Percentiles rank a stretch among this genome's conserved stretches.
phyloP scores from a whole-genome alignment of 768 basidiomycete species.

The Leccinellum rugosiceps region DNA sequence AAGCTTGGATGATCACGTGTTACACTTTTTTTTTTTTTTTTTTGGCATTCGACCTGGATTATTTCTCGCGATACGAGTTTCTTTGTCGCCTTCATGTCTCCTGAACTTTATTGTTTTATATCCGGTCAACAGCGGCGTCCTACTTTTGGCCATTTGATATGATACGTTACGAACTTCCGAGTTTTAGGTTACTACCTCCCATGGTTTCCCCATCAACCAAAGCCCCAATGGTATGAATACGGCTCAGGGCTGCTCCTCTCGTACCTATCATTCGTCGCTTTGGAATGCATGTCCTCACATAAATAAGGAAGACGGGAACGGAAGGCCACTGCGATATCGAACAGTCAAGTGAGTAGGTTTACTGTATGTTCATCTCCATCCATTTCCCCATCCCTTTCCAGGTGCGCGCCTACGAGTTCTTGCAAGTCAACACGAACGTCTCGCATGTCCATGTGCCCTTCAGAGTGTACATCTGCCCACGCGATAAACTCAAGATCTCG shows the following conservation, averaged over 20 bases:
- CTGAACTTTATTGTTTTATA: background rate
- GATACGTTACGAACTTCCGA: background rate
- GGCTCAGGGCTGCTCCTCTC: background rate
- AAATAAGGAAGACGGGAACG: background rate
- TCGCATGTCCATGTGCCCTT: slow-evolving; percentile 15
- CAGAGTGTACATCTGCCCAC: background rate
- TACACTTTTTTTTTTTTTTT: background rate
- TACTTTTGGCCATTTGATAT: background rate
- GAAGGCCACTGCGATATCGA: background rate
- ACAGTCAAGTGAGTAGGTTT: background rate
- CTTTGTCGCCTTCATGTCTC: background rate
- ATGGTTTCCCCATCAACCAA: background rate
- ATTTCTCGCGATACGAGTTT: background rate
- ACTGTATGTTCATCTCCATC: background rate
- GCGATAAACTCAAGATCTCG: background rate
- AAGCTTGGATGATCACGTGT: background rate
- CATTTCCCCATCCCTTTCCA: background rate
- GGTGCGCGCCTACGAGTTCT: background rate
- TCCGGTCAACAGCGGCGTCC: background rate
- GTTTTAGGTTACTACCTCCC: background rate
- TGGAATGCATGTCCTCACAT: background rate
- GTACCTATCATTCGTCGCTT: background rate
- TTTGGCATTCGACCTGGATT: background rate
- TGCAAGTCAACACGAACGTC: slow-evolving; percentile 21
- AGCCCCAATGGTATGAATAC: background rate